Conservation (phyloP, 306 rosid species). For the Abrus precatorius region DNA sequence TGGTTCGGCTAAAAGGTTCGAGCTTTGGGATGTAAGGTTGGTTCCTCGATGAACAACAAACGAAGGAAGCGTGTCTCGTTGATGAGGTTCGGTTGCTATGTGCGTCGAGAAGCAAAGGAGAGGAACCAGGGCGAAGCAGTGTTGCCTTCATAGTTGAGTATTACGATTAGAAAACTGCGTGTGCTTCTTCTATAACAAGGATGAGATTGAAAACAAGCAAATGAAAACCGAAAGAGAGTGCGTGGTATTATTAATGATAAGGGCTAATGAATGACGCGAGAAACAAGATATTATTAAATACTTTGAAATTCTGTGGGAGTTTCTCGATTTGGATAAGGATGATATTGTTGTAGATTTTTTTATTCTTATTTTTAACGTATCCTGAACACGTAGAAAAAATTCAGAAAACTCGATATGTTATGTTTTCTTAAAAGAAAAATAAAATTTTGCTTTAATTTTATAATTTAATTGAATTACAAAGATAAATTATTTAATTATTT, state of each 20-base stretch:
- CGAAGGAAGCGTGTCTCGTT: slow-evolving; percentile 42
- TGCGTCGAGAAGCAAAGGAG: slow-evolving; percentile 59
- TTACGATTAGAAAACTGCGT: not conserved
- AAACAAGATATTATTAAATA: slow-evolving; percentile 36
- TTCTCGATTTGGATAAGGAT: slow-evolving; percentile 53
- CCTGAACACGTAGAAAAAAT: not conserved
- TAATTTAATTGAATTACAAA: too few relatives aligned
- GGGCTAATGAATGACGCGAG: not conserved
- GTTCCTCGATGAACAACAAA: slow-evolving; percentile 68
- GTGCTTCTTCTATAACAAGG: not conserved
- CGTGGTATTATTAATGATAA: not conserved
- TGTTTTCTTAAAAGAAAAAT: not conserved
- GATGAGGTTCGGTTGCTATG: slow-evolving; percentile 37
- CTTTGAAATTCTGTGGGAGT: slow-evolving; percentile 42
- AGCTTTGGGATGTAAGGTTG: slow-evolving; percentile 77
- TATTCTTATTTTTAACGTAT: not conserved
- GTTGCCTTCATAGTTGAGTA: slow-evolving; percentile 52
- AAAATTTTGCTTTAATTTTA: too few relatives aligned
- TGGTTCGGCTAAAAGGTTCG: slow-evolving; percentile 83
- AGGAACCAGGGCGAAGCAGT: slow-evolving; percentile 56
- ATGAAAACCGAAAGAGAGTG: not conserved
- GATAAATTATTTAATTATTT: too few relatives aligned
- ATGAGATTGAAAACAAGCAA: not conserved
- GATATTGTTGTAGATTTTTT: slow-evolving; percentile 7
- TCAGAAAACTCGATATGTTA: not conserved